Conservation (phyloP, 2,329 filamentous ascomycete species). For the Thermomyces lanuginosus region DNA sequence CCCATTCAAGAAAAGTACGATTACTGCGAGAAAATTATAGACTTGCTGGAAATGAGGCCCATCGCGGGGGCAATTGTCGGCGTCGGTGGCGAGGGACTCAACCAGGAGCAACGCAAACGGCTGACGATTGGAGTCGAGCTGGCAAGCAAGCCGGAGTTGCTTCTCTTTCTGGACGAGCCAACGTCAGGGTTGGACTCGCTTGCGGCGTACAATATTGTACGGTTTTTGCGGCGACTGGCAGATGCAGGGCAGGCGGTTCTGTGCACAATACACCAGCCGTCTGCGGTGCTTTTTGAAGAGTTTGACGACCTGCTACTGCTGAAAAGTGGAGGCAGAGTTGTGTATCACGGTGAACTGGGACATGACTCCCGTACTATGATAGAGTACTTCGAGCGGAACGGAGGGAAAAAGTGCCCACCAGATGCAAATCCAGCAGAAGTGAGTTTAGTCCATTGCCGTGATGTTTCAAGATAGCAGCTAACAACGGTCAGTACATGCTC, state of each 20-base stretch:
- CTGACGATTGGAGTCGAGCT: constrained; percentile 49
- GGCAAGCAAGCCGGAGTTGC: constrained; percentile 43
- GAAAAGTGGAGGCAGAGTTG: constrained; percentile 59
- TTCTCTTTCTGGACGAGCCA: constrained; percentile 48
- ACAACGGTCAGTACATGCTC: constrained; percentile 54
- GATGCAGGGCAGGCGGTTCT: constrained; percentile 74
- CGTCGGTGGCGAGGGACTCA: constrained; percentile 41
- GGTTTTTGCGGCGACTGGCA: constrained; percentile 45
- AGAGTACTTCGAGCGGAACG: constrained; percentile 50
- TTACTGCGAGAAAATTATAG: constrained; percentile 53
- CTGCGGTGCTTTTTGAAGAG: constrained; percentile 70
- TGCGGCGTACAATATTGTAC: constrained; percentile 49
- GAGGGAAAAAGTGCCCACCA: constrained; percentile 41
- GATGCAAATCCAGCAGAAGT: constrained; percentile 55
- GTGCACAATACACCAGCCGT: constrained; percentile 84
- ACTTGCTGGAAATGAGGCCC: constrained; percentile 50
- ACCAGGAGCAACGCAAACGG: constrained; percentile 50
- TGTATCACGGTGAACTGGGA: constrained; percentile 77
- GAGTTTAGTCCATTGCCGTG: constrained; percentile 5
- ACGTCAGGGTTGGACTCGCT: constrained; percentile 52
- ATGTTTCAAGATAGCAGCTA: too few species aligned
- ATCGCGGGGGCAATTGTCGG: constrained; percentile 52
- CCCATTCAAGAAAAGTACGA: constrained; percentile 46
- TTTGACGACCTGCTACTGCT: constrained; percentile 71
- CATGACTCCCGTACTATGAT: constrained; percentile 56